A percentile compares a stretch with the other conserved stretches of the same genome.
These are phyloP conservation scores for Aegilops tauschii DNA, from an alignment of 176 grass and related monocot species.

Conservation along the genomic window DNA sequence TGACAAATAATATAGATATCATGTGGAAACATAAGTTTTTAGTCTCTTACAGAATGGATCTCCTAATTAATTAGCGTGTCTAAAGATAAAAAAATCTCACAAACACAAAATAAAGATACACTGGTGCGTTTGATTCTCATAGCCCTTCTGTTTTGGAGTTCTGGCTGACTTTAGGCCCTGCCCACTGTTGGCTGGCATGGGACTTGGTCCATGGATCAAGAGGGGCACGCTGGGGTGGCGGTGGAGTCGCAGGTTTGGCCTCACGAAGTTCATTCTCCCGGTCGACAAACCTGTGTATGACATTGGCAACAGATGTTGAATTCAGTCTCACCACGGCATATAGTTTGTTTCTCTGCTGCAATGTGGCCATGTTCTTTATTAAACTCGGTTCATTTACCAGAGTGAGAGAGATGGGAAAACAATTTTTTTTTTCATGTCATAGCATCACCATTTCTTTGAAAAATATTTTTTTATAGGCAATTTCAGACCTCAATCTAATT, in stretches of 20 bases:
- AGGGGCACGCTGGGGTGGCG: slow-evolving; percentile 49
- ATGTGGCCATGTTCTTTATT: not conserved
- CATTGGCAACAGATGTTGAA: not conserved
- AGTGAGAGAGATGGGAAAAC: not conserved
- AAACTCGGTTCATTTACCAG: not conserved
- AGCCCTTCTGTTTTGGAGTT: slow-evolving; percentile 46
- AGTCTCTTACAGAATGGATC: not conserved
- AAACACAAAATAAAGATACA: not conserved
- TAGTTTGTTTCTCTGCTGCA: not conserved
- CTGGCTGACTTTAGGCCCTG: slow-evolving; percentile 58
- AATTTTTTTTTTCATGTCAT: not conserved
- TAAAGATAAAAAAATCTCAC: not conserved
- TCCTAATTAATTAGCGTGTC: not conserved
- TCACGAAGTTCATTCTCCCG: slow-evolving; percentile 93
- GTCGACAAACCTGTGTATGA: slow-evolving; percentile 63
- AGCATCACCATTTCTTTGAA: not conserved
- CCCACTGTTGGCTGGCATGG: slow-evolving; percentile 61
- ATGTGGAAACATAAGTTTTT: not conserved
- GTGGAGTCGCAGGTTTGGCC: slow-evolving; percentile 63
- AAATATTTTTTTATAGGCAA: not conserved
- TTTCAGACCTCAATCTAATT: not conserved
- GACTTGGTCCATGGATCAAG: slow-evolving; percentile 86
- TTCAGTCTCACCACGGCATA: not conserved
- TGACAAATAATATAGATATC: not conserved
- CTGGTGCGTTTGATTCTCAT: slow-evolving; percentile 20